A percentile compares a stretch with the other conserved stretches of the same genome.
Conservation (phyloP, 768 basidiomycete genomes). For the Serendipita vermifera region DNA sequence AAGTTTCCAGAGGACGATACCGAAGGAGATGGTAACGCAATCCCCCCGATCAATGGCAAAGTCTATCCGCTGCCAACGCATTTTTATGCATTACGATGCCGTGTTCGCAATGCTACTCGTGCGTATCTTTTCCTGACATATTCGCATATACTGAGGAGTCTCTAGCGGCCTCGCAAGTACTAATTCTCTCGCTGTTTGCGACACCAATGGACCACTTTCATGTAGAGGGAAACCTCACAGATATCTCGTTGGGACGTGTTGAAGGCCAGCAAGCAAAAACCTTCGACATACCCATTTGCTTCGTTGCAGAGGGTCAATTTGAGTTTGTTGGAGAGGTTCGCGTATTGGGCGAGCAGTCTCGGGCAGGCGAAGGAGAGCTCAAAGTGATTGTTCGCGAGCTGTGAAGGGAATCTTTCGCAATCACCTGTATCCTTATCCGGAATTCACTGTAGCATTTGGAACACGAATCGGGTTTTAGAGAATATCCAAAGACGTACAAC, state of each 20-base stretch:
- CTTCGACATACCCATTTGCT: slow-evolving; percentile 49
- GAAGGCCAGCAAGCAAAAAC: slow-evolving; percentile 38
- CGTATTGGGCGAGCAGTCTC: slow-evolving; percentile 16
- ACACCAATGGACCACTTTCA: slow-evolving; percentile 54
- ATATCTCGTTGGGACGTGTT: slow-evolving; percentile 53
- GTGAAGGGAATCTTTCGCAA: background rate
- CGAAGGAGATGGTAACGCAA: slow-evolving; percentile 8
- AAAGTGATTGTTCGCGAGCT: slow-evolving; percentile 11
- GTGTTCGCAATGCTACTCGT: slow-evolving; percentile 57
- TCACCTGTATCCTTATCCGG: too few relatives aligned
- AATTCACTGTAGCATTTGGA: too few relatives aligned
- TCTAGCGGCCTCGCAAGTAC: slow-evolving; percentile 39
- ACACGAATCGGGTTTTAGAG: too few relatives aligned
- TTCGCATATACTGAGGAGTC: slow-evolving; percentile 2
- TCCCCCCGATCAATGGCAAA: slow-evolving; percentile 28
- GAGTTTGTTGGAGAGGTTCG: slow-evolving; percentile 30
- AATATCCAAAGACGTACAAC: too few relatives aligned
- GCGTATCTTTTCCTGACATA: slow-evolving; percentile 22
- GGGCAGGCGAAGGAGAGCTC: slow-evolving; percentile 12
- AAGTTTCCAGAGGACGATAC: slow-evolving; percentile 20
- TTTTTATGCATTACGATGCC: slow-evolving; percentile 46
- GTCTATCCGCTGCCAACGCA: slow-evolving; percentile 44
- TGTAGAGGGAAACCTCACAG: slow-evolving; percentile 50
- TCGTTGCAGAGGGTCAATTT: slow-evolving; percentile 59
- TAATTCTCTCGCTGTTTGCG: slow-evolving; percentile 41